These are phyloP conservation scores for Neodidymelliopsis sp. DNA, from an alignment of 2,329 filamentous ascomycete genomes.

Conservation along the genomic window DNA sequence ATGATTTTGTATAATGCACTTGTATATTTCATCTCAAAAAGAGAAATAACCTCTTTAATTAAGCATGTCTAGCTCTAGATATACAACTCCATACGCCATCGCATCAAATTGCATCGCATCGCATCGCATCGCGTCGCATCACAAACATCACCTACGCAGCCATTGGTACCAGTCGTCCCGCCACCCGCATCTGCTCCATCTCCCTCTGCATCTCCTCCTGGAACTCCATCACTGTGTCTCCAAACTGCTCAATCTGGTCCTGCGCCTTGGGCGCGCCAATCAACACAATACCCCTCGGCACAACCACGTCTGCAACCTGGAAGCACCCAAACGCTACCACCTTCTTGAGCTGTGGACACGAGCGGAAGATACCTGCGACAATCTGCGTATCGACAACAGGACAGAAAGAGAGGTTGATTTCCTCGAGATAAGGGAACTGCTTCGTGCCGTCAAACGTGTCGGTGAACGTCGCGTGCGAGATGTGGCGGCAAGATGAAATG, in stretches of 20 bases:
- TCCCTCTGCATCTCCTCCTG: slow-evolving; percentile 26
- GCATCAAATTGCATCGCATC: too few species aligned
- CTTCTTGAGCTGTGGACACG: slow-evolving; percentile 66
- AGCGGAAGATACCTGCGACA: slow-evolving; percentile 68
- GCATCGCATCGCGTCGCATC: too few species aligned
- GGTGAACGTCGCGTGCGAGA: slow-evolving; percentile 74
- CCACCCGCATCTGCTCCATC: slow-evolving; percentile 14
- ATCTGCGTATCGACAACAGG: slow-evolving; percentile 71
- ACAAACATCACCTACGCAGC: slow-evolving; percentile 25
- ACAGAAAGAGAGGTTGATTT: slow-evolving; percentile 81
- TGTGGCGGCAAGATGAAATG: slow-evolving; percentile 84
- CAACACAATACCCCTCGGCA: slow-evolving; percentile 65
- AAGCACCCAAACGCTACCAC: slow-evolving; percentile 70
- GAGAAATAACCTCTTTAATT: too few species aligned
- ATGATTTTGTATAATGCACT: too few species aligned
- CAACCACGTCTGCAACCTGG: slow-evolving; percentile 62
- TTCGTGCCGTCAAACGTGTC: slow-evolving; percentile 70
- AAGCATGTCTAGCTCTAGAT: too few species aligned
- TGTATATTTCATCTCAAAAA: too few species aligned
- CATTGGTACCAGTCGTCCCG: slow-evolving; percentile 34
- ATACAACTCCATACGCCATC: too few species aligned
- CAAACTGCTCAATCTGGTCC: slow-evolving; percentile 63
- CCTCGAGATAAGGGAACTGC: slow-evolving; percentile 71
- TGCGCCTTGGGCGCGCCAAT: slow-evolving; percentile 67
- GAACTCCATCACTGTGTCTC: slow-evolving; percentile 46